phyloP scores from a whole-genome alignment of 2,329 filamentous ascomycete genomes.

The Trichoderma lentiforme region DNA sequence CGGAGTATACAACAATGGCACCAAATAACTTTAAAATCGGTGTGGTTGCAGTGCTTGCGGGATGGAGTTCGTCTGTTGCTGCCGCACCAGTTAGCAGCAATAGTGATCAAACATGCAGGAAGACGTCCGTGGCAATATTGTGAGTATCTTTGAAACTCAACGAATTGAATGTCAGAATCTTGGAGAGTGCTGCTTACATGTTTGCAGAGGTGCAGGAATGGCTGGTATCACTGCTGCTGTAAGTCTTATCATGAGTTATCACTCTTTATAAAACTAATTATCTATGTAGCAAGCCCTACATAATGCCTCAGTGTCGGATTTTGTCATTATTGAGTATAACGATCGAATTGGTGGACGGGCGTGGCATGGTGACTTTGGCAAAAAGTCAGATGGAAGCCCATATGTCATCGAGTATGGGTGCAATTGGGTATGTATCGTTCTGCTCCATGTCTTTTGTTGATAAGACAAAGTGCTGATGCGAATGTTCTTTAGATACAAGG shows the following conservation, averaged over 20 bases:
- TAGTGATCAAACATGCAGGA: slow-evolving; percentile 23
- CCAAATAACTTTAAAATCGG: background rate
- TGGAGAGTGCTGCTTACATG: background rate
- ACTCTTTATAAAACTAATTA: background rate
- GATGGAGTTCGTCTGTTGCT: background rate
- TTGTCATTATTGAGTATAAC: slow-evolving; percentile 63
- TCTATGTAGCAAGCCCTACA: slow-evolving; percentile 48
- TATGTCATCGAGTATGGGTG: slow-evolving; percentile 63
- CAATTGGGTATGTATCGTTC: slow-evolving; percentile 52
- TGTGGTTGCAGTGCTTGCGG: background rate
- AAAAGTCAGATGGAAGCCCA: slow-evolving; percentile 45
- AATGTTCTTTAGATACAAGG: slow-evolving; percentile 24
- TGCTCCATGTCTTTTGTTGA: slow-evolving; percentile 22
- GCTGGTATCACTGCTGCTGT: slow-evolving; percentile 60
- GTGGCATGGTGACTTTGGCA: slow-evolving; percentile 55
- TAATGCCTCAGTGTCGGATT: slow-evolving; percentile 60
- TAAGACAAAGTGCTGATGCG: slow-evolving; percentile 20
- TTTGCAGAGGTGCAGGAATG: slow-evolving; percentile 51
- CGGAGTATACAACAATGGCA: background rate
- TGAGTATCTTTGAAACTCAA: slow-evolving; percentile 15
- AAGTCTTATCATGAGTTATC: background rate
- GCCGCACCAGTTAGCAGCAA: background rate
- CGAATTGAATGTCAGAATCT: background rate
- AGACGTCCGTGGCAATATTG: slow-evolving; percentile 33
- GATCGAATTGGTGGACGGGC: slow-evolving; percentile 61